Conservation (phyloP, 176 grass and related monocot species). For the bread wheat (Triticum aestivum) region IWGSC_CS_RefSeq_v2.1 NC_057795.1:283896841-283897340, state of each 20-base stretch:
- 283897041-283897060: slow-evolving; percentile 86
- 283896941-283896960: slow-evolving; percentile 85
- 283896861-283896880: neutral
- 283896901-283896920: slow-evolving; percentile 61
- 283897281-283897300: slow-evolving; percentile 97
- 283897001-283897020: slow-evolving; percentile 79
- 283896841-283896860: slow-evolving; percentile 24
- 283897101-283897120: slow-evolving; percentile 7
- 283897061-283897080: slow-evolving; percentile 98
- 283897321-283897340: slow-evolving; percentile 77
- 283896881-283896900: neutral
- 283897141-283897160: neutral
- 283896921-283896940: slow-evolving; percentile 90
- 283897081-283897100: slow-evolving; percentile 77
- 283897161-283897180: slow-evolving; percentile 1
- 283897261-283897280: slow-evolving; percentile 89
- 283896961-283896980: slow-evolving; percentile 84
- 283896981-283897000: slow-evolving; percentile 65
- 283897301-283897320: slow-evolving; percentile 87
- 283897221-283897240: slow-evolving; percentile 93
- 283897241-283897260: slow-evolving; percentile 82
- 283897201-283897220: slow-evolving; percentile 81
- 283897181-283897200: slow-evolving; percentile 64
- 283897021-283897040: slow-evolving; percentile 76
- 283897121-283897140: neutral